Evolutionary conservation across 176 grass and related monocot species (phyloP).

Genomic region (Triticum aestivum): DNA sequence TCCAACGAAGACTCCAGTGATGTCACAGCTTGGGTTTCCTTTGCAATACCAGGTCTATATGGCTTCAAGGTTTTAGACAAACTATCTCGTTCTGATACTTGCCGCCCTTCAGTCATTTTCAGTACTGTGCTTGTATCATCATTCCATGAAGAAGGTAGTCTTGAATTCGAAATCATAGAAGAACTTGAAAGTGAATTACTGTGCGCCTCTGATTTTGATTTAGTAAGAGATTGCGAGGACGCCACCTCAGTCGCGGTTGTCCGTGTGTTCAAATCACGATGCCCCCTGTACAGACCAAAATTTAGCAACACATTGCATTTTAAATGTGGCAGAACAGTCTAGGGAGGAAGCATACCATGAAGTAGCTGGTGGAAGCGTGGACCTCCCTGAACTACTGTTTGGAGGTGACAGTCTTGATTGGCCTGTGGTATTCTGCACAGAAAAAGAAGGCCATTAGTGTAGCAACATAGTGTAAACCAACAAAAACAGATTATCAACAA

Average conservation of each 20-base stretch:
- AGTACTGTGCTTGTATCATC: slow-evolving; percentile 62
- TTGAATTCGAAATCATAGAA: slow-evolving; percentile 41
- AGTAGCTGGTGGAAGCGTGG: slow-evolving; percentile 70
- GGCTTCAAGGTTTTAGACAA: slow-evolving; percentile 50
- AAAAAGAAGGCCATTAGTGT: slow-evolving; percentile 24
- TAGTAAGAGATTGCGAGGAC: slow-evolving; percentile 44
- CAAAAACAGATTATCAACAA: slow-evolving; percentile 13
- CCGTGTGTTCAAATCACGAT: slow-evolving; percentile 54
- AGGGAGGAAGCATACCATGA: slow-evolving; percentile 65
- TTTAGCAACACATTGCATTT: slow-evolving; percentile 35
- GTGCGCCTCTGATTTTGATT: slow-evolving; percentile 60
- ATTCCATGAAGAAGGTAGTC: slow-evolving; percentile 69
- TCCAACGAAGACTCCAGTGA: slow-evolving; percentile 34
- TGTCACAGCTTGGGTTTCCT: slow-evolving; percentile 40
- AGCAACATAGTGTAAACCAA: slow-evolving; percentile 22
- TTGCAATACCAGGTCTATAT: slow-evolving; percentile 60
- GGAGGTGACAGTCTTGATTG: slow-evolving; percentile 69
- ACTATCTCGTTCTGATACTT: slow-evolving; percentile 32
- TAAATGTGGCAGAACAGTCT: neutral
- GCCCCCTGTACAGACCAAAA: slow-evolving; percentile 52
- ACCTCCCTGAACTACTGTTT: slow-evolving; percentile 68
- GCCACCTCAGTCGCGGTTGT: slow-evolving; percentile 33
- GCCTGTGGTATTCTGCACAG: slow-evolving; percentile 50
- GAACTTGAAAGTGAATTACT: slow-evolving; percentile 38
- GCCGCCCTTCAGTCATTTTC: slow-evolving; percentile 47